phyloP scores from a whole-genome alignment of 768 basidiomycete genomes.

The Boletus pseudo-olivaceus region DNA sequence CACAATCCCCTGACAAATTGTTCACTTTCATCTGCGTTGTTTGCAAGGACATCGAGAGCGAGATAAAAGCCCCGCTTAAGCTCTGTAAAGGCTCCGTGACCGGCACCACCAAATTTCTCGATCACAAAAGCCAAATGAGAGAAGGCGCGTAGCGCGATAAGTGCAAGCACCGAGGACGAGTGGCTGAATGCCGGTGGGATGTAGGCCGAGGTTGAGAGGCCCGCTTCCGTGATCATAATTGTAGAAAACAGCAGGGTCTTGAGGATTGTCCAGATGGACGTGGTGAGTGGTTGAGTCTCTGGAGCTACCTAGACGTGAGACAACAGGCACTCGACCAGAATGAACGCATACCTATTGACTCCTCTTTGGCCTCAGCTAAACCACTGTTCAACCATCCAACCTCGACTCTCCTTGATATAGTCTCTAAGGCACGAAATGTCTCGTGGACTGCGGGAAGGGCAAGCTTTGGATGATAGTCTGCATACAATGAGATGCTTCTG shows the following conservation, averaged over 20 bases:
- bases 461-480: slow-evolving; percentile 32
- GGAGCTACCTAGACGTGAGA: slow-evolving; percentile 33
- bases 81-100: slow-evolving; percentile 58
- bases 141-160: slow-evolving; percentile 52
- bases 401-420: slow-evolving; percentile 43
- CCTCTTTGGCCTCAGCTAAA: slow-evolving; percentile 24
- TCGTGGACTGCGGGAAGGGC: slow-evolving; percentile 27
- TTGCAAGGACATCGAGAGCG: slow-evolving; percentile 67
- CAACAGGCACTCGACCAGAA: slow-evolving; percentile 11
- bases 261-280: slow-evolving; percentile 61
- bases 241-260: slow-evolving; percentile 75
- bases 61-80: slow-evolving; percentile 74
- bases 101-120: slow-evolving; percentile 70
- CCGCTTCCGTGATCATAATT: slow-evolving; percentile 65
- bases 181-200: slow-evolving; percentile 38
- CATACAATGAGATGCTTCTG: slow-evolving; percentile 32
- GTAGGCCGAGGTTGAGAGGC: slow-evolving; percentile 54
- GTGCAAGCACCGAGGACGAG: slow-evolving; percentile 49
- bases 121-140: slow-evolving; percentile 73
- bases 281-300: slow-evolving; percentile 42
- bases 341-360: slow-evolving; percentile 33
- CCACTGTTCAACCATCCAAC: slow-evolving; percentile 45
- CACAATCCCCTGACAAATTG: slow-evolving; percentile 39
- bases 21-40: slow-evolving; percentile 34
- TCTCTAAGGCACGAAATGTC: slow-evolving; percentile 28